These are phyloP conservation scores for Melastoma candidum DNA, from an alignment of 441 rosid genomes.

Conservation along the genomic window DNA sequence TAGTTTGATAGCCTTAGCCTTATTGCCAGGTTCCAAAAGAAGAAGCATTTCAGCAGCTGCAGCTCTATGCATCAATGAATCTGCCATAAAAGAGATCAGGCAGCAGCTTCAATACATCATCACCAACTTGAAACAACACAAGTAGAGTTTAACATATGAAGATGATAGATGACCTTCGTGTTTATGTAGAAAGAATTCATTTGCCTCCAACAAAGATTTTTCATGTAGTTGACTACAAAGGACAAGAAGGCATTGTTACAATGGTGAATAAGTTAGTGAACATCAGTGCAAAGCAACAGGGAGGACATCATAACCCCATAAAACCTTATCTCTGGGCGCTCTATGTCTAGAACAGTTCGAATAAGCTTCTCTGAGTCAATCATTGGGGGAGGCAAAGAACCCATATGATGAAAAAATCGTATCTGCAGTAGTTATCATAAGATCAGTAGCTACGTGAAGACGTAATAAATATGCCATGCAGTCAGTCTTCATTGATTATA, in stretches of 20 bases:
- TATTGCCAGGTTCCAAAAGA: slow-evolving; percentile 63
- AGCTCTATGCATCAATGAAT: slow-evolving; percentile 93
- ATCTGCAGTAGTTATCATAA: slow-evolving; percentile 42
- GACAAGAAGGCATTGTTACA: slow-evolving; percentile 14
- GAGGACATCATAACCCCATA: slow-evolving; percentile 6
- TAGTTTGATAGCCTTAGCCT: slow-evolving; percentile 65
- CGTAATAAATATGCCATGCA: neutral
- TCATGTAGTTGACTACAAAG: slow-evolving; percentile 70
- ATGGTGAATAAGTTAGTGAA: slow-evolving; percentile 7
- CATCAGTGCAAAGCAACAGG: slow-evolving; percentile 1
- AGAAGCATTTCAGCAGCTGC: slow-evolving; percentile 88
- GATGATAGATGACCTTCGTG: slow-evolving; percentile 52
- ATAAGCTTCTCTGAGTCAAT: slow-evolving; percentile 76
- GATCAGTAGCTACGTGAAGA: slow-evolving; percentile 12
- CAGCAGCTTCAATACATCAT: slow-evolving; percentile 1
- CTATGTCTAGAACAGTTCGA: slow-evolving; percentile 87
- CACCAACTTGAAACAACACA: neutral
- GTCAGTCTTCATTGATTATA: no score
- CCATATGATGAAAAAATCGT: slow-evolving; percentile 73
- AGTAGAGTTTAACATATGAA: slow-evolving; percentile 2
- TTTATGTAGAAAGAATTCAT: slow-evolving; percentile 55
- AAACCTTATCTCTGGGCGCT: slow-evolving; percentile 81
- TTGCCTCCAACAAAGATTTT: slow-evolving; percentile 72
- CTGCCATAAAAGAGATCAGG: slow-evolving; percentile 28
- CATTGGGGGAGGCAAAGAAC: slow-evolving; percentile 51